Base-by-base conservation (phyloP, 495 filamentous ascomycete genomes). In the Xylaria longipes region DNA sequence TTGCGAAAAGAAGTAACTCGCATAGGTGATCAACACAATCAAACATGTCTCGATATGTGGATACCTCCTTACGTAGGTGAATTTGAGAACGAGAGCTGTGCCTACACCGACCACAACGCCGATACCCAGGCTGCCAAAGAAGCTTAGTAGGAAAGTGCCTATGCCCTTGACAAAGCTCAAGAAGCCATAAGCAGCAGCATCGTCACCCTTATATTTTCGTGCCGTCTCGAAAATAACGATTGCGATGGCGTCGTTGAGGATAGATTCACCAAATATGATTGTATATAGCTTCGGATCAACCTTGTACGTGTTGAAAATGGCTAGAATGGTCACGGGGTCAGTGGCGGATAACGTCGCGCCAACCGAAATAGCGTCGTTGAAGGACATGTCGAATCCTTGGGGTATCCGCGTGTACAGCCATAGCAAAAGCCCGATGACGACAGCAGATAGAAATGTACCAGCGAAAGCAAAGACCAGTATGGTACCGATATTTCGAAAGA, bases 221-320 rank as follows among this genome's bases (percentile, higher is more conserved):
- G 96, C 97, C 0, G 96, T 98, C 83, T 99, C 97, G 82, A 98
- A 99, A 75, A 99, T 88, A 71, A 99, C 96, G 78, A 99, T 99
- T 52, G 96, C 96, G 74, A 99, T 93, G 22, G 96, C 96, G 85
- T 99, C 96, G 79, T 99, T 99, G 61, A 99, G 83, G 65, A 99
- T 98, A 41, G 95, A 97, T 81, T 99, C 96, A 75, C 96, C 96
- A 79, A 99, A 99, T 70, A 99, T 98, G 74, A 98, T 87, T 8
- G 96, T 99, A 80, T 99, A 99, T 6, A 99, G 88, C 82, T 98
- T 98, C 12, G 96, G 96, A 79, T 99, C 96, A 64, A 99, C 96
- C 82, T 98, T 97, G 86, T 98, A 98, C 1, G 97, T 91, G 78
- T 97, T 99, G 89, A 99, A 99, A 69, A 99, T 99, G 65, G 96